Conservation (phyloP, 139 green algal genomes). For the Spirogloea muscicola region DNA sequence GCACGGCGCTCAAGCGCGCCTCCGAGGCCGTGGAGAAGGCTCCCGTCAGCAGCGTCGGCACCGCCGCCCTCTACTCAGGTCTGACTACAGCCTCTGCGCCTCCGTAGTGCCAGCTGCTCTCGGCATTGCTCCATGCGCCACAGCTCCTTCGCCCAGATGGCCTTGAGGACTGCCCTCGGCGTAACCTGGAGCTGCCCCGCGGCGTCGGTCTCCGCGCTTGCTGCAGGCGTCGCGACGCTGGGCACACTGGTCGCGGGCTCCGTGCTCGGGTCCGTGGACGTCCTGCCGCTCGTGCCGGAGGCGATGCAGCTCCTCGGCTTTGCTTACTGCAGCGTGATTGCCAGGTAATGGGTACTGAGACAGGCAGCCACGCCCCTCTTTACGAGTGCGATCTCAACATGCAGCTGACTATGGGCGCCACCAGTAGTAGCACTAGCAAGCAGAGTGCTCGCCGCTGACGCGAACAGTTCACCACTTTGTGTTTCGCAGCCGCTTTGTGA, state of each 20-base stretch:
- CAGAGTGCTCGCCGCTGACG: no score
- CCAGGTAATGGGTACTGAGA: no score
- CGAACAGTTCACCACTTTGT: no score
- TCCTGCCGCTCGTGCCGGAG: constrained; percentile 7
- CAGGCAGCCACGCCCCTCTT: no score
- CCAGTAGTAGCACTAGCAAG: no score
- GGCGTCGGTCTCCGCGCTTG: no score
- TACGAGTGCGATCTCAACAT: no score
- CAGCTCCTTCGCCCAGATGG: no score
- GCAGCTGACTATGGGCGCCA: no score
- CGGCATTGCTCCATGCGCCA: background rate
- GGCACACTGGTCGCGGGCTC: background rate
- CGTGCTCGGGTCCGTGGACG: constrained; percentile 29
- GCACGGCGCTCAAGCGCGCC: no score
- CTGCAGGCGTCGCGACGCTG: constrained; percentile 21
- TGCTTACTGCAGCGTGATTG: constrained; percentile 10
- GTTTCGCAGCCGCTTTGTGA: no score
- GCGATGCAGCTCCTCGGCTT: constrained; percentile 28
- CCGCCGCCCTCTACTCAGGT: constrained; percentile 18
- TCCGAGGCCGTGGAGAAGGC: background rate
- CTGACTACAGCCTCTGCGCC: no score
- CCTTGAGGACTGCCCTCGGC: background rate
- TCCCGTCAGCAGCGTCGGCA: constrained; percentile 2
- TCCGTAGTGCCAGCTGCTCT: background rate
- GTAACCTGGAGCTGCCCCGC: background rate